phyloP scores from a whole-genome alignment of 345 rosid genomes.

The Moricandia arvensis region DNA sequence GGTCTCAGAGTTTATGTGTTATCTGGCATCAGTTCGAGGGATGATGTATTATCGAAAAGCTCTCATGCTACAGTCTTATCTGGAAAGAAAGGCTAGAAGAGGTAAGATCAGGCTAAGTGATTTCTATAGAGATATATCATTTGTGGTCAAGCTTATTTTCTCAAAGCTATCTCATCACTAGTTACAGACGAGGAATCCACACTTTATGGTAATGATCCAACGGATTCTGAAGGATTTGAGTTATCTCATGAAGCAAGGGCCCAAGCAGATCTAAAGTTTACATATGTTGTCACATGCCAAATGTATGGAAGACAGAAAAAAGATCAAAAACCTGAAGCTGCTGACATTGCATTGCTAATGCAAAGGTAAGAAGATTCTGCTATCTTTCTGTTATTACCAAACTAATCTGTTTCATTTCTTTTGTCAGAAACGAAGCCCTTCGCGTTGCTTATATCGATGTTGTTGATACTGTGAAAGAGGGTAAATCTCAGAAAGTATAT shows the following conservation, averaged over 20 bases:
- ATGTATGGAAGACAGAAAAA: slow-evolving; percentile 97
- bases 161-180: slow-evolving; percentile 27
- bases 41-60: slow-evolving; percentile 99
- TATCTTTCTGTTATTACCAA: not conserved
- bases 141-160: slow-evolving; percentile 5
- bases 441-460: slow-evolving; percentile 93
- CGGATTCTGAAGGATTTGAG: slow-evolving; percentile 75
- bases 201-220: slow-evolving; percentile 44
- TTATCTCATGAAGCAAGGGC: slow-evolving; percentile 89
- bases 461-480: slow-evolving; percentile 76
- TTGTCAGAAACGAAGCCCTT: slow-evolving; percentile 89
- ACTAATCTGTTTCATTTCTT: slow-evolving; percentile 4
- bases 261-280: slow-evolving; percentile 83
- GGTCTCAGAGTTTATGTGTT: slow-evolving; percentile 10
- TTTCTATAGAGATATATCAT: slow-evolving; percentile 4
- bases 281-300: slow-evolving; percentile 93
- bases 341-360: slow-evolving; percentile 90
- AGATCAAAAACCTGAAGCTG: slow-evolving; percentile 88
- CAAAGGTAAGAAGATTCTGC: slow-evolving; percentile 55
- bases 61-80: slow-evolving; percentile 83
- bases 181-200: slow-evolving; percentile 69
- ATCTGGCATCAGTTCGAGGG: slow-evolving; percentile 66
- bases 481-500: slow-evolving; percentile 65
- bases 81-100: slow-evolving; percentile 65
- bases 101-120: slow-evolving; percentile 43